Conservation (phyloP, 2,329 filamentous ascomycete species). For the Phialophora macrospora region DNA sequence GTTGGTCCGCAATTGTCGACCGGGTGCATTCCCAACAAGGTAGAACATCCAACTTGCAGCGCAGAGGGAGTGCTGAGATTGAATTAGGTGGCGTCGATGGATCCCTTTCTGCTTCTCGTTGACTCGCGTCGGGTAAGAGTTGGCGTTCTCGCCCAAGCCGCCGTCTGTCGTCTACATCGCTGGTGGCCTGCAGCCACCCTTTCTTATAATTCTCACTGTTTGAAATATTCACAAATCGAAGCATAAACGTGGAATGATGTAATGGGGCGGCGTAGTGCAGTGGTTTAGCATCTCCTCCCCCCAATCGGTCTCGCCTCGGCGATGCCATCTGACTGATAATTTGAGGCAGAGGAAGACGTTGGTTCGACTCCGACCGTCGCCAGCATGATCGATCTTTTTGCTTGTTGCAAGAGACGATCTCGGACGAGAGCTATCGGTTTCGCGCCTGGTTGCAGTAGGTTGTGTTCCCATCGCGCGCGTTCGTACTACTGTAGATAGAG, state of each 20-base stretch:
- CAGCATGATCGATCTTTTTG: not conserved
- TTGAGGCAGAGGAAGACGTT: slow-evolving; percentile 27
- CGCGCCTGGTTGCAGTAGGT: not conserved
- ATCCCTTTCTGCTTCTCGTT: too few species aligned
- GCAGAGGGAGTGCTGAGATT: not conserved
- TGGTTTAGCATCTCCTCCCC: slow-evolving; percentile 29
- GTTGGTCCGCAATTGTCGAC: not conserved
- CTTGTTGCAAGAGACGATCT: not conserved
- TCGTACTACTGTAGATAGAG: not conserved
- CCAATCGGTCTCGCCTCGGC: not conserved
- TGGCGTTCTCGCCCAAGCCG: too few species aligned
- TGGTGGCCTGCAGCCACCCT: too few species aligned
- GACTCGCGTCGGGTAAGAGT: too few species aligned
- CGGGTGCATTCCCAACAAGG: not conserved
- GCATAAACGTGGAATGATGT: not conserved
- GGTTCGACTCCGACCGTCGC: slow-evolving; percentile 27
- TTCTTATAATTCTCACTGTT: too few species aligned
- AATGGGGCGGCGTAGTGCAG: slow-evolving; percentile 26
- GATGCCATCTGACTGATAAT: too few species aligned
- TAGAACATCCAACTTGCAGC: not conserved
- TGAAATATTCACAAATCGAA: not conserved
- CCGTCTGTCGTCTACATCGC: too few species aligned
- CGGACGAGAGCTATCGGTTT: not conserved
- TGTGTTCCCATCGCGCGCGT: not conserved
- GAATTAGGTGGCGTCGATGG: too few species aligned